Evolutionary conservation across 306 rosid species (phyloP).

Genomic region (Cercis canadensis): DNA sequence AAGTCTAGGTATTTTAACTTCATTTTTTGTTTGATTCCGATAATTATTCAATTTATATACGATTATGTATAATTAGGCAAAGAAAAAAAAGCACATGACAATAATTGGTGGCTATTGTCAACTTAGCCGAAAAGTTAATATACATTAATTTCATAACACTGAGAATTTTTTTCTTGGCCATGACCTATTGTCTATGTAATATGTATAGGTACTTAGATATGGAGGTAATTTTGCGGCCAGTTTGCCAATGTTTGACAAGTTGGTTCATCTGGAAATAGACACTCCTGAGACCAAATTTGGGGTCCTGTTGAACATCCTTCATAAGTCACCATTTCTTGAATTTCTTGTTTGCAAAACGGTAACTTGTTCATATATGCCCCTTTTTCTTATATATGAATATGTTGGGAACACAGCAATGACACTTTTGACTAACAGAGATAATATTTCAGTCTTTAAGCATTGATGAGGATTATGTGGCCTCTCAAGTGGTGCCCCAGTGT

Average conservation of each 20-base stretch:
- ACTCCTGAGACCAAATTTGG: not conserved
- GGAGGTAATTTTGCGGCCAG: not conserved
- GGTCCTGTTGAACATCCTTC: not conserved
- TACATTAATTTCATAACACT: too few relatives aligned
- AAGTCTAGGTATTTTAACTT: too few relatives aligned
- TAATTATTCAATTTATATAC: too few relatives aligned
- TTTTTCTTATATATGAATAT: not conserved
- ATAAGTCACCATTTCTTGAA: not conserved
- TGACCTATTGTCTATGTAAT: not conserved
- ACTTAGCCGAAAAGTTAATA: too few relatives aligned
- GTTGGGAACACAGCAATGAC: too few relatives aligned
- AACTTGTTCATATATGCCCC: not conserved
- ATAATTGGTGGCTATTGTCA: too few relatives aligned
- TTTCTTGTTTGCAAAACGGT: not conserved
- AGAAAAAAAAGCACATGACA: too few relatives aligned
- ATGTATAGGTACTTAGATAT: not conserved
- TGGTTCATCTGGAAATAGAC: slow-evolving; percentile 3
- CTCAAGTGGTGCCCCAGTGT: not conserved
- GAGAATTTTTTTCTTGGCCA: too few relatives aligned
- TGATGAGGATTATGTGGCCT: not conserved
- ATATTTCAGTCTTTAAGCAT: not conserved
- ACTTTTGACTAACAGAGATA: not conserved
- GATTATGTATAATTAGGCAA: too few relatives aligned
- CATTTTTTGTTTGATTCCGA: too few relatives aligned
- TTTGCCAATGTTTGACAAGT: not conserved